A percentile compares a stretch with the other conserved stretches of the same genome.
phyloP scores from a whole-genome alignment of 345 rosid species.

The Melaleuca alternifolia region DNA sequence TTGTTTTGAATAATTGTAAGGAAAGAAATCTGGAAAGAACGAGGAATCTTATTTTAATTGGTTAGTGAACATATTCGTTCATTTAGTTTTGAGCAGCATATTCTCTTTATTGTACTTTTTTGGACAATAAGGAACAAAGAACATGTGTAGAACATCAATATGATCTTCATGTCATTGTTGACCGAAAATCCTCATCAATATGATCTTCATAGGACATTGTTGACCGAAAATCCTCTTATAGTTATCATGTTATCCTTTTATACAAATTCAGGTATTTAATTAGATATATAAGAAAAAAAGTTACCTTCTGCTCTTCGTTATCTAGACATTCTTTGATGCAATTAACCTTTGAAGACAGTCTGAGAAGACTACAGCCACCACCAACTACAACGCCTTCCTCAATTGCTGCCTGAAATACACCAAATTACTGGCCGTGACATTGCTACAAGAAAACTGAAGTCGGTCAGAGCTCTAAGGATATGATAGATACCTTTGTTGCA shows the following conservation, averaged over 20 bases:
- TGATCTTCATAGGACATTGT: not conserved
- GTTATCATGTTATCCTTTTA: not conserved
- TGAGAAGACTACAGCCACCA: slow-evolving; percentile 81
- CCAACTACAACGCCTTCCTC: slow-evolving; percentile 96
- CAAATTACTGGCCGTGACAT: slow-evolving; percentile 5
- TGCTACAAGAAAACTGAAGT: not conserved
- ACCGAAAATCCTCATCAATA: not conserved
- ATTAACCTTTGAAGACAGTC: slow-evolving; percentile 64
- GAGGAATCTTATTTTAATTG: not conserved
- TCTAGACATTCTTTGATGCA: slow-evolving; percentile 52
- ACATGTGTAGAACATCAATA: not conserved
- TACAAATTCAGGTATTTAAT: not conserved
- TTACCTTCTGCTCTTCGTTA: slow-evolving; percentile 77
- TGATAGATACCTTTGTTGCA: slow-evolving; percentile 68
- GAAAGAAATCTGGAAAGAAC: not conserved
- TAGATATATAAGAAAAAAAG: not conserved
- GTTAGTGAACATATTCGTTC: not conserved
- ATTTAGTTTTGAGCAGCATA: not conserved
- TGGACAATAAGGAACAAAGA: not conserved
- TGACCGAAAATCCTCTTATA: not conserved
- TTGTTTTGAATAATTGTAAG: not conserved
- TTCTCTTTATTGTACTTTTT: not conserved
- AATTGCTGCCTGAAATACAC: slow-evolving; percentile 60
- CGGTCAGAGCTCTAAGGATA: not conserved
- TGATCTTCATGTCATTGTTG: not conserved